Conservation (phyloP, 2,329 filamentous ascomycete species). For the Colletotrichum australisinense region DNA sequence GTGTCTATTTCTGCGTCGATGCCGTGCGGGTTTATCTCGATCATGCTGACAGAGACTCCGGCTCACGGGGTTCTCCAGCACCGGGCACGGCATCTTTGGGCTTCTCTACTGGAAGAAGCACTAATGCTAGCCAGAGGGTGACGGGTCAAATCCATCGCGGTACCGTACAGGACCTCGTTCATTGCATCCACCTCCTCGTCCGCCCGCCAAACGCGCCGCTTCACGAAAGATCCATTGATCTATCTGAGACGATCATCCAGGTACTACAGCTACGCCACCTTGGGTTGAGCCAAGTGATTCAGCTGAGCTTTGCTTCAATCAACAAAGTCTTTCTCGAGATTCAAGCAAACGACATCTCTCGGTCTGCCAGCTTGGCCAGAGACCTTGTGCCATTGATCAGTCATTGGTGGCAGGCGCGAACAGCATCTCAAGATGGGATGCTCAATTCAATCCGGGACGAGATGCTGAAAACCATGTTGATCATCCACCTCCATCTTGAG, state of each 20-base stretch:
- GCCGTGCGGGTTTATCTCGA: slow-evolving; percentile 67
- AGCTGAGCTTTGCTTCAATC: slow-evolving; percentile 79
- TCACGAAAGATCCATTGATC: slow-evolving; percentile 62
- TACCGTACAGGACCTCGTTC: slow-evolving; percentile 63
- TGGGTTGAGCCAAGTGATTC: slow-evolving; percentile 73
- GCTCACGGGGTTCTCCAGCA: slow-evolving; percentile 59
- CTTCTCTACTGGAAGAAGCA: slow-evolving; percentile 43
- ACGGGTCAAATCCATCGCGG: slow-evolving; percentile 38
- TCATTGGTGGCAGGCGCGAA: slow-evolving; percentile 82
- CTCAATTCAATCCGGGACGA: slow-evolving; percentile 78
- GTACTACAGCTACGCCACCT: slow-evolving; percentile 71
- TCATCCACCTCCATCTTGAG: slow-evolving; percentile 73
- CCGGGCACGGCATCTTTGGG: slow-evolving; percentile 48
- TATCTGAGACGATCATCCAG: slow-evolving; percentile 67
- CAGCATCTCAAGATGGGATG: slow-evolving; percentile 68
- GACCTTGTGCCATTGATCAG: slow-evolving; percentile 78
- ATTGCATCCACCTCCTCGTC: slow-evolving; percentile 74
- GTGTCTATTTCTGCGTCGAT: slow-evolving; percentile 77
- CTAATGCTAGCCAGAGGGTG: slow-evolving; percentile 34
- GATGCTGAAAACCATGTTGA: slow-evolving; percentile 78
- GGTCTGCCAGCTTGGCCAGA: slow-evolving; percentile 70
- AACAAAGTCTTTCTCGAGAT: slow-evolving; percentile 76
- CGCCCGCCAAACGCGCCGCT: slow-evolving; percentile 77
- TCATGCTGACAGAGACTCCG: slow-evolving; percentile 49
- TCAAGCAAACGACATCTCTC: slow-evolving; percentile 74